Evolutionary conservation across 176 grass and related monocot species (phyloP).

Genomic region (Musa acuminata): DNA sequence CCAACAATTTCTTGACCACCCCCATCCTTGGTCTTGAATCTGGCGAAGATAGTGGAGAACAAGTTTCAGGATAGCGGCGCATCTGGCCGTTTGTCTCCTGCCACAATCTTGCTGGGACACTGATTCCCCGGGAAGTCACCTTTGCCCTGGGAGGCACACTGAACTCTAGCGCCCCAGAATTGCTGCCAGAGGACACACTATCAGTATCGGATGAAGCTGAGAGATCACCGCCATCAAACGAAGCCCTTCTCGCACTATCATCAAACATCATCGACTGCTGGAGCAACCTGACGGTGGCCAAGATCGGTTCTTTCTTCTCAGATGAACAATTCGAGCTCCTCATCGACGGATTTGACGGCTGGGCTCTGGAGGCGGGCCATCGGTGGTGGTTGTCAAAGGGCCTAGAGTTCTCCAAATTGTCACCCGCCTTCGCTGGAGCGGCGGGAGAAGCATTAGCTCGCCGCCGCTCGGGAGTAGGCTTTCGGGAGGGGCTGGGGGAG

Average conservation of each 20-base stretch:
- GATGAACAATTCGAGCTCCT: slow-evolving; percentile 14
- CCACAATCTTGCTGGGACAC: slow-evolving; percentile 27
- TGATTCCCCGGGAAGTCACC: slow-evolving; percentile 21
- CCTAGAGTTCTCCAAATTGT: slow-evolving; percentile 20
- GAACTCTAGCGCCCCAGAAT: slow-evolving; percentile 26
- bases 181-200: slow-evolving; percentile 37
- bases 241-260: not conserved
- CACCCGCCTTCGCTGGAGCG: not conserved
- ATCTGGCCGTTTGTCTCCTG: slow-evolving; percentile 14
- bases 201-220: slow-evolving; percentile 39
- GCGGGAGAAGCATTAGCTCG: slow-evolving; percentile 8
- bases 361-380: not conserved
- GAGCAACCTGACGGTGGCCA: not conserved
- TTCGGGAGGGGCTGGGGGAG: slow-evolving; percentile 14
- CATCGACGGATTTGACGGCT: not conserved
- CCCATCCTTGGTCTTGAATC: slow-evolving; percentile 16
- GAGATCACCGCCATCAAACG: slow-evolving; percentile 19
- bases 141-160: slow-evolving; percentile 12
- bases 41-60: slow-evolving; percentile 12
- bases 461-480: slow-evolving; percentile 18
- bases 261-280: slow-evolving; percentile 13
- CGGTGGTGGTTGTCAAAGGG: slow-evolving; percentile 16
- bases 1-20: not conserved
- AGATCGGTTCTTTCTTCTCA: slow-evolving; percentile 16
- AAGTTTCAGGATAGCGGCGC: not conserved